A percentile compares a stretch with the other conserved stretches of the same genome.
phyloP scores from a whole-genome alignment of 2,329 filamentous ascomycete genomes.

The Verticillium isaacii region DNA sequence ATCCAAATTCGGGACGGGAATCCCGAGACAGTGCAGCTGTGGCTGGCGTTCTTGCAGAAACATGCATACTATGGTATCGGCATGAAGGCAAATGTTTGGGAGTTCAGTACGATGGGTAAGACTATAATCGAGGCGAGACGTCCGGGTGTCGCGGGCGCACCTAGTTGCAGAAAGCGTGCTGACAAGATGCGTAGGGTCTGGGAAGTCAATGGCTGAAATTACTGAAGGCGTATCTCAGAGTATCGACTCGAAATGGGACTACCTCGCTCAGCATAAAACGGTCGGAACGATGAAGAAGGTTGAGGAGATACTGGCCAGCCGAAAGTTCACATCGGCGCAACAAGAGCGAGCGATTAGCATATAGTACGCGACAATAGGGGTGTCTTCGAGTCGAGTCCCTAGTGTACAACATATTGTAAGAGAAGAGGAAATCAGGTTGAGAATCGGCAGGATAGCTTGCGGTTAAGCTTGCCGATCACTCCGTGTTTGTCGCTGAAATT shows the following conservation, averaged over 20 bases:
- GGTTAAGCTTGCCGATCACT: not conserved
- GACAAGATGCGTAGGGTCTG: constrained; percentile 34
- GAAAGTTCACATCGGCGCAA: constrained; percentile 34
- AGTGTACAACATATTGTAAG: not conserved
- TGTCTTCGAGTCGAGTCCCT: not conserved
- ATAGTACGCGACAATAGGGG: not conserved
- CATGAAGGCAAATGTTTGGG: constrained; percentile 98
- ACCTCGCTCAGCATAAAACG: constrained; percentile 48
- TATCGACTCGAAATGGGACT: constrained; percentile 48
- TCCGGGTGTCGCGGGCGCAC: not conserved
- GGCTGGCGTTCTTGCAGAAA: constrained; percentile 88
- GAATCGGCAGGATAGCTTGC: not conserved
- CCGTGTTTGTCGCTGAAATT: too few relatives aligned
- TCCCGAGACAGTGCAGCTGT: constrained; percentile 81
- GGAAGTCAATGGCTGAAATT: constrained; percentile 45
- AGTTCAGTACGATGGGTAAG: constrained; percentile 66
- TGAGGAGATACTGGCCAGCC: constrained; percentile 50
- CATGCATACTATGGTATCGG: constrained; percentile 94
- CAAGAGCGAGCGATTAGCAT: not conserved
- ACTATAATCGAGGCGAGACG: not conserved
- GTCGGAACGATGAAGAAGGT: constrained; percentile 49
- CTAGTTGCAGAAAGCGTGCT: not conserved
- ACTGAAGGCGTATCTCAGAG: constrained; percentile 35
- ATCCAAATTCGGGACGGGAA: constrained; percentile 93
- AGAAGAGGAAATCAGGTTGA: not conserved